Conservation (phyloP, 1,284 basidiomycete species). For the Cryptococcus jaspeensis region DNA sequence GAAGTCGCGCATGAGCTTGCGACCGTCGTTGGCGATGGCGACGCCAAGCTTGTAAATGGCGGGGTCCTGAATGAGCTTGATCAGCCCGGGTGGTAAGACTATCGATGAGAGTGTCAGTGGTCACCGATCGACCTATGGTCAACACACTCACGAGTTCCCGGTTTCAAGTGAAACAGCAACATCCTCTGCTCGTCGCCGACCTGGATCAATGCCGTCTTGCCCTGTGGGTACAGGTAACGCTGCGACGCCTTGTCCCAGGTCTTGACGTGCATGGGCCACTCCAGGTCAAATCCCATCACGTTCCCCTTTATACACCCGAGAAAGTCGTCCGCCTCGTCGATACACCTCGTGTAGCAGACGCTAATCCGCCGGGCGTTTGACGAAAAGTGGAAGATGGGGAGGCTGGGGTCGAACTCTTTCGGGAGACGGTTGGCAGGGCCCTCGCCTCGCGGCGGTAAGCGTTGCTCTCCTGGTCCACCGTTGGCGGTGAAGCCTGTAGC, state of each 20-base stretch:
- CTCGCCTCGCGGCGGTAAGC: no score
- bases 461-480: background rate
- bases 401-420: background rate
- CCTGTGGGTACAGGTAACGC: constrained; percentile 21
- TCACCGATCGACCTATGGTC: background rate
- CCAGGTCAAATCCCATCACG: constrained; percentile 45
- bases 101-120: background rate
- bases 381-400: constrained; percentile 29
- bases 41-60: constrained; percentile 48
- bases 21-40: constrained; percentile 44
- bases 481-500: no score
- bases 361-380: constrained; percentile 16
- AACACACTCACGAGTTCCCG: constrained; percentile 32
- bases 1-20: constrained; percentile 48
- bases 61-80: constrained; percentile 38
- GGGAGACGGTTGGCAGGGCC: background rate
- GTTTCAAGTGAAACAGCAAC: constrained; percentile 46
- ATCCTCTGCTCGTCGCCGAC: constrained; percentile 46
- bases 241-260: constrained; percentile 17
- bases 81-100: constrained; percentile 37
- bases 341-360: constrained; percentile 36
- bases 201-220: constrained; percentile 48
- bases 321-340: constrained; percentile 38
- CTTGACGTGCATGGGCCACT: constrained; percentile 36
- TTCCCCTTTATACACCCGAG: constrained; percentile 32